These are phyloP conservation scores for Candida orba DNA, from an alignment of 805 yeast genomes.

Conservation along the genomic window DNA sequence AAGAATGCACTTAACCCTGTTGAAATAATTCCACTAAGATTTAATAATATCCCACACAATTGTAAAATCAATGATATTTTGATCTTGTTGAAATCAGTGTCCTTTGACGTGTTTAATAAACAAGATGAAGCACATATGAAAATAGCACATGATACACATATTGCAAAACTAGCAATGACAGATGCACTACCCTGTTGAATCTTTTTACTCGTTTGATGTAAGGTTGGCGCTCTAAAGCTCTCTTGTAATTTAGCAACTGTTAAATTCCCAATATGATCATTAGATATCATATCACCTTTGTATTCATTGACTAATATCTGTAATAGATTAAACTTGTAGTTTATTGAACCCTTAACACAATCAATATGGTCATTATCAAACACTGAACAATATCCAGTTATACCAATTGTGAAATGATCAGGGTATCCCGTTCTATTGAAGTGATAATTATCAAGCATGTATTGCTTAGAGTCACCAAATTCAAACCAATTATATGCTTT, in stretches of 20 bases:
- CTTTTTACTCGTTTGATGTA: background rate
- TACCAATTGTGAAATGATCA: slow-evolving; percentile 1
- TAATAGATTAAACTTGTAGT: slow-evolving; percentile 1
- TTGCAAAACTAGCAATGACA: background rate
- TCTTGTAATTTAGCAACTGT: background rate
- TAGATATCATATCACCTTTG: slow-evolving; percentile 1
- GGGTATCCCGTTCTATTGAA: slow-evolving; percentile 3
- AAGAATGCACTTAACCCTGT: background rate
- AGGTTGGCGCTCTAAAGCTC: background rate
- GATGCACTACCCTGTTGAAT: background rate
- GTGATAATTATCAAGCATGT: background rate
- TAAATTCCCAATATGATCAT: background rate
- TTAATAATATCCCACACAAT: background rate
- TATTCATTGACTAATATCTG: background rate
- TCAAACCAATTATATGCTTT: background rate
- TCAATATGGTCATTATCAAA: too few species aligned
- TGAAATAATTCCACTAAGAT: background rate
- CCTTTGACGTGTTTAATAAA: background rate
- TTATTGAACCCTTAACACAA: background rate
- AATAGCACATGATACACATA: background rate
- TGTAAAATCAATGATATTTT: background rate
- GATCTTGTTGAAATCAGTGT: background rate
- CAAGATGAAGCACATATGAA: background rate
- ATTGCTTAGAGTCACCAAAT: background rate
- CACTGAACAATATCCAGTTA: background rate